phyloP scores from a whole-genome alignment of 2,329 filamentous ascomycete species.

The Metarhizium rileyi region DNA sequence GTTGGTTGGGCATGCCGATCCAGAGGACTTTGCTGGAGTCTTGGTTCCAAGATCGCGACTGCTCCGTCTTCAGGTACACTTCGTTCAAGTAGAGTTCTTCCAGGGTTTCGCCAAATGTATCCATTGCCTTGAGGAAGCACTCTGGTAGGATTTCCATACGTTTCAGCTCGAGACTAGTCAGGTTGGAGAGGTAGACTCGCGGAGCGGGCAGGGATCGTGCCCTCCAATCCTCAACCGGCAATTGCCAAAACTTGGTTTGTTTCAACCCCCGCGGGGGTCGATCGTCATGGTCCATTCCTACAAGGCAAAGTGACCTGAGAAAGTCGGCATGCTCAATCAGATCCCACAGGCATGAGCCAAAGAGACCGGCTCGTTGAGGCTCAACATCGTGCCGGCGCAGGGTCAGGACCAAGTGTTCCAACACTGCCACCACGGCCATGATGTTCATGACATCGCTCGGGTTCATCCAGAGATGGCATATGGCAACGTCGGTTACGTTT shows the following conservation, averaged over 20 bases:
- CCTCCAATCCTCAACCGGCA: slow-evolving; percentile 29
- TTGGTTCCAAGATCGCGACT: slow-evolving; percentile 23
- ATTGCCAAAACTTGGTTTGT: slow-evolving; percentile 27
- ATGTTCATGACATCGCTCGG: slow-evolving; percentile 41
- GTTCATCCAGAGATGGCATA: slow-evolving; percentile 40
- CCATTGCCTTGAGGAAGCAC: slow-evolving; percentile 23
- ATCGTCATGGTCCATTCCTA: slow-evolving; percentile 34
- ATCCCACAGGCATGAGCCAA: slow-evolving; percentile 39
- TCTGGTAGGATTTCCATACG: slow-evolving; percentile 29
- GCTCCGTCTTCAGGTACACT: slow-evolving; percentile 33
- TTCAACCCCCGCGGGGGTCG: slow-evolving; percentile 26
- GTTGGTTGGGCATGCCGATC: slow-evolving; percentile 35
- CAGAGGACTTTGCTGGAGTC: slow-evolving; percentile 29
- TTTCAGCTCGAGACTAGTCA: slow-evolving; percentile 35
- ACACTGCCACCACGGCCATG: slow-evolving; percentile 27
- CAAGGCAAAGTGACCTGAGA: slow-evolving; percentile 37
- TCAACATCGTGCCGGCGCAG: slow-evolving; percentile 34
- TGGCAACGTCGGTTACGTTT: slow-evolving; percentile 37
- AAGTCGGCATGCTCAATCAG: slow-evolving; percentile 34
- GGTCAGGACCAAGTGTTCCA: slow-evolving; percentile 37
- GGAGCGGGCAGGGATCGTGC: slow-evolving; percentile 28
- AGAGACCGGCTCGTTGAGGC: slow-evolving; percentile 23
- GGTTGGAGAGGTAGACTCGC: slow-evolving; percentile 23
- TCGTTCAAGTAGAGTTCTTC: slow-evolving; percentile 36
- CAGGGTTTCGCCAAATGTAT: slow-evolving; percentile 28